phyloP scores from a whole-genome alignment of 192 early-diverging fungal genomes.

The Coemansia sp. region DNA sequence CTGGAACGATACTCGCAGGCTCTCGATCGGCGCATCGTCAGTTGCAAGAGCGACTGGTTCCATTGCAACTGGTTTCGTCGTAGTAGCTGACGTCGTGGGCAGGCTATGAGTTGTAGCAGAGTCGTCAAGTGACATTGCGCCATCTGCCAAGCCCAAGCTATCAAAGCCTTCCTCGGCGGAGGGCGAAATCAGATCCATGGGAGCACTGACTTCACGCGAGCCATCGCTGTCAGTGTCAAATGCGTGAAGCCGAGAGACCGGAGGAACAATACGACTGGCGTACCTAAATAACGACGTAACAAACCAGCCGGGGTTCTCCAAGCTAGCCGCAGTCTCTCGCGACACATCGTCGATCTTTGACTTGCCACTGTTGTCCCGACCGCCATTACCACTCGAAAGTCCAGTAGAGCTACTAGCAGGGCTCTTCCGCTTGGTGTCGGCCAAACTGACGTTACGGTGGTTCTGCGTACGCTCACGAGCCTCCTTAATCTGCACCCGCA shows the following conservation, averaged over 20 bases:
- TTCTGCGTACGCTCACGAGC: constrained; percentile 44
- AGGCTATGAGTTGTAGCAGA: background rate
- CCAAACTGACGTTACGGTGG: constrained; percentile 39
- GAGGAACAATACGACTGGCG: constrained; percentile 35
- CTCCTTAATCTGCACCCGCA: constrained; percentile 57
- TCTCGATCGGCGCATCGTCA: constrained; percentile 19
- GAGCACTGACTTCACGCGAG: background rate
- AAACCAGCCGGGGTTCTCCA: constrained; percentile 58
- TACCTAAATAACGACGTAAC: constrained; percentile 53
- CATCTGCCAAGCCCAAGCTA: background rate
- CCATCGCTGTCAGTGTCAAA: constrained; percentile 23
- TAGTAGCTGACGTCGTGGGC: background rate
- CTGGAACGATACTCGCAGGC: constrained; percentile 68
- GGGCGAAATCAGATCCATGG: constrained; percentile 14
- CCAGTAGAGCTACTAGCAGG: background rate
- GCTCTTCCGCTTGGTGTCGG: constrained; percentile 20
- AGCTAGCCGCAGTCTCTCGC: constrained; percentile 31
- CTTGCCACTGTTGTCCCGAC: background rate
- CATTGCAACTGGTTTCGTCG: background rate
- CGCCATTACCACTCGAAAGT: background rate
- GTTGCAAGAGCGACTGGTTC: background rate
- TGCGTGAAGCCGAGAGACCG: constrained; percentile 25
- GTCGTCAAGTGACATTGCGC: background rate
- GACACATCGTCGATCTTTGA: constrained; percentile 38
- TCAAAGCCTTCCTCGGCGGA: background rate